These are phyloP conservation scores for Candida sanyaensis DNA, from an alignment of 1,139 yeast species.

Conservation along the genomic window DNA sequence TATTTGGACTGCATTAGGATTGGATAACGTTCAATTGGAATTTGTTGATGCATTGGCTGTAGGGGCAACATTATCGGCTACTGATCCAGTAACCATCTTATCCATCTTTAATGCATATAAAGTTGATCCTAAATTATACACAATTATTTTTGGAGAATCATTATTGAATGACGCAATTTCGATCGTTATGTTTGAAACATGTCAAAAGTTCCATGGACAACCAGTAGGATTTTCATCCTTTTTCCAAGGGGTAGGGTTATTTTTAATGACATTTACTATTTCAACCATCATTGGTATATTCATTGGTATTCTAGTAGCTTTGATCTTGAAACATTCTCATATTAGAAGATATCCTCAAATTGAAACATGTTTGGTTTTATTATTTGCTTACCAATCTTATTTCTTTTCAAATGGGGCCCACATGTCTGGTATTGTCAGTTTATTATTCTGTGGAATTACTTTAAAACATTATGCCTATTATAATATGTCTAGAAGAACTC, in stretches of 20 bases:
- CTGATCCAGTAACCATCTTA: conserved; percentile 96
- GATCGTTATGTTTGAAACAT: conserved; percentile 98
- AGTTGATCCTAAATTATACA: conserved; percentile 95
- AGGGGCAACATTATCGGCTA: conserved; percentile 96
- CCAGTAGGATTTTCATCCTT: conserved; percentile 70
- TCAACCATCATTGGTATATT: conserved; percentile 89
- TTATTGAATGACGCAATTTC: conserved; percentile 95
- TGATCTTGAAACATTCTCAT: conserved; percentile 88
- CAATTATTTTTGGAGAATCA: conserved; percentile 96
- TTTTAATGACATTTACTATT: conserved; percentile 89
- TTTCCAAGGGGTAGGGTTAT: conserved; percentile 92
- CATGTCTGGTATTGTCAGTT: conserved; percentile 97
- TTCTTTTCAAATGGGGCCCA: conserved; percentile 98
- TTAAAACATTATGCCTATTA: conserved; percentile 95
- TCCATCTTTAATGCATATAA: conserved; percentile 96
- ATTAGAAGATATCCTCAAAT: conserved; percentile 93
- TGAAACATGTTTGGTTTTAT: conserved; percentile 87
- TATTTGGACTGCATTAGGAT: conserved; percentile 88
- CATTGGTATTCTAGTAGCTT: conserved; percentile 86
- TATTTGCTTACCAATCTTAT: conserved; percentile 94
- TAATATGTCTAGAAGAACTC: conserved; percentile 97
- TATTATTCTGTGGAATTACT: conserved; percentile 94
- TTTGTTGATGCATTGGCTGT: conserved; percentile 96
- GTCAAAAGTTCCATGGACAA: conserved; percentile 93
- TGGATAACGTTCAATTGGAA: conserved; percentile 84